These are phyloP conservation scores for Mortierella sp. DNA, from an alignment of 371 early-diverging fungal species.

Conservation along the genomic window DNA sequence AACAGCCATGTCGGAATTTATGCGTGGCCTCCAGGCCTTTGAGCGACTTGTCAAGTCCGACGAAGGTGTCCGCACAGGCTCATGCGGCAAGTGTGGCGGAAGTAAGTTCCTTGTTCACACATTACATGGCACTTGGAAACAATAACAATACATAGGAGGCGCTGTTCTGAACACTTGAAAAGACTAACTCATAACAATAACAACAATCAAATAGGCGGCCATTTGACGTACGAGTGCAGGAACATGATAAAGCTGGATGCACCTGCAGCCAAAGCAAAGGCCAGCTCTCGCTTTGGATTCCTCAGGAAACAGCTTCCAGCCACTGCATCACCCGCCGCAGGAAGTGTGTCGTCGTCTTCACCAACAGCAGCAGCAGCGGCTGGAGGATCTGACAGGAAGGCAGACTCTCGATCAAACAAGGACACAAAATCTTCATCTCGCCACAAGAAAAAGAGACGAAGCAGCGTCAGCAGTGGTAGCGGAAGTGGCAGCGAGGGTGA, in stretches of 20 bases:
- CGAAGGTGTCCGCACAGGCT: conserved; percentile 48
- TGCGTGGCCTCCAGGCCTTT: conserved; percentile 50
- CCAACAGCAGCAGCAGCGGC: neutral
- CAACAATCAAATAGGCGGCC: conserved; percentile 40
- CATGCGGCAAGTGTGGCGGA: conserved; percentile 56
- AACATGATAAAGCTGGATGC: conserved; percentile 51
- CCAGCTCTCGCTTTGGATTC: conserved; percentile 44
- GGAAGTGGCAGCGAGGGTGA: neutral
- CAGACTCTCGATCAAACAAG: conserved; percentile 3
- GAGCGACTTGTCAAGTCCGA: conserved; percentile 55
- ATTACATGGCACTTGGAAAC: no score
- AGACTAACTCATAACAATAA: neutral
- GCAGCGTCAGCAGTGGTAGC: conserved; percentile 17
- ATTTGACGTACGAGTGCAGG: conserved; percentile 56
- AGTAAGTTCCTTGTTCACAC: conserved; percentile 17
- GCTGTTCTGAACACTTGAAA: neutral
- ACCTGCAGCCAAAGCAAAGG: conserved; percentile 36
- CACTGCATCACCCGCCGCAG: conserved; percentile 10
- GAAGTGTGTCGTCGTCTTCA: conserved; percentile 4
- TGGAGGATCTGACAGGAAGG: neutral
- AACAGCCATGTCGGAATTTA: conserved; percentile 39
- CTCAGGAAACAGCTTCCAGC: conserved; percentile 28
- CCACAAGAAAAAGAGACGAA: conserved; percentile 23
- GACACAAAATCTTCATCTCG: conserved; percentile 9
- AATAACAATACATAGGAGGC: neutral